Conservation (phyloP, 768 basidiomycete species). For the Trametes cingulata region DNA sequence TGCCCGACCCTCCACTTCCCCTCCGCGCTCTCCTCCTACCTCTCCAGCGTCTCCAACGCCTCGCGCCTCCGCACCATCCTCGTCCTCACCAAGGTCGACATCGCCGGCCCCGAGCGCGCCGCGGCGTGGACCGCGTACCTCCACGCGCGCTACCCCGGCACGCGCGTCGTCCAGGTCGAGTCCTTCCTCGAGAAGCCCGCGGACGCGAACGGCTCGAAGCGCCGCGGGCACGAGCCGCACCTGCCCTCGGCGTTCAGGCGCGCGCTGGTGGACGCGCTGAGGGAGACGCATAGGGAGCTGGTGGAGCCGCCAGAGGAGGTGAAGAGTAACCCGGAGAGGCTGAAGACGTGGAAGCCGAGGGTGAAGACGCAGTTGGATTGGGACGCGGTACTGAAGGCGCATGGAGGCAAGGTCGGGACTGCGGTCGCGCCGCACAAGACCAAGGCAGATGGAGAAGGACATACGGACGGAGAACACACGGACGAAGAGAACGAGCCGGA, state of each 20-base stretch:
- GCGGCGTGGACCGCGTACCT: slow-evolving; percentile 69
- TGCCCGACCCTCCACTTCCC: slow-evolving; percentile 89
- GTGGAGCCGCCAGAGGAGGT: slow-evolving; percentile 67
- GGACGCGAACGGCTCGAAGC: slow-evolving; percentile 4
- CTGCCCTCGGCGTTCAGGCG: slow-evolving; percentile 67
- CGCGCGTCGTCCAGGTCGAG: slow-evolving; percentile 73
- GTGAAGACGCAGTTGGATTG: slow-evolving; percentile 74
- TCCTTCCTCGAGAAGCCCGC: slow-evolving; percentile 59
- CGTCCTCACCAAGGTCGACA: slow-evolving; percentile 87
- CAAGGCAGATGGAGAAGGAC: slow-evolving; percentile 22
- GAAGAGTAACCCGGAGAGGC: slow-evolving; percentile 43
- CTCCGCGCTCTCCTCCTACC: slow-evolving; percentile 68
- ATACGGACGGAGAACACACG: slow-evolving; percentile 28
- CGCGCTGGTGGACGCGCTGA: slow-evolving; percentile 64
- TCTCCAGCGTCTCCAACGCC: slow-evolving; percentile 37
- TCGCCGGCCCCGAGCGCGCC: slow-evolving; percentile 66
- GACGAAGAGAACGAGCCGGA: slow-evolving; percentile 42
- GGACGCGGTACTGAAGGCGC: slow-evolving; percentile 56
- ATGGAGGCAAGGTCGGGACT: slow-evolving; percentile 45
- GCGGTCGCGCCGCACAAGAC: slow-evolving; percentile 42
- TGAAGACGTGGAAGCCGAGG: slow-evolving; percentile 63
- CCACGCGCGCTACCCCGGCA: slow-evolving; percentile 48
- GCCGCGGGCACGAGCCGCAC: slow-evolving; percentile 56
- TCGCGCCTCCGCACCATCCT: slow-evolving; percentile 51
- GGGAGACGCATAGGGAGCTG: slow-evolving; percentile 64